Base-by-base conservation (phyloP, 345 rosid species). In the Dovyalis caffra region DNA sequence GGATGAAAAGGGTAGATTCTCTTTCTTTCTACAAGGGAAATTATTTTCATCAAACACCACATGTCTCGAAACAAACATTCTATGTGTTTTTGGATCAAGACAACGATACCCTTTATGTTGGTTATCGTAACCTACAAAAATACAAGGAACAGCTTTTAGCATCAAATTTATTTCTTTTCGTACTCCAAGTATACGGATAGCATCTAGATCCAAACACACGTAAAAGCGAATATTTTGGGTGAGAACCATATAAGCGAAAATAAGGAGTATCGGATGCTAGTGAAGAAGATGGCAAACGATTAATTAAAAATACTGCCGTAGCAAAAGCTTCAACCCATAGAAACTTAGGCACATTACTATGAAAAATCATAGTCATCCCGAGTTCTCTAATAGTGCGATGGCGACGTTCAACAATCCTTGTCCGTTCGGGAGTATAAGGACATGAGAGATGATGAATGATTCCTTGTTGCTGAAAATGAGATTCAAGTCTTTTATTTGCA, bases 361-460 rank as follows among this genome's bases (percentile, higher is more conserved):
- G 68, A 53, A 73, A 78, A 6, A 78, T 25, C 58, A 64, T 76
- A 8, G 58, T 28, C 71, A 77, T 70, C 3, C 76, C 80, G 28
- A 77, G 3, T 56, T 77, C 80, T n/a, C 66, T 5, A 23, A 71
- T 77, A 12, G 26, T 64, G 1, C 57, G 28, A 10, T 77, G 66
- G 0, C 67, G 2, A 0, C 49, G 1, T 47, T 71, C 72, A 71
- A 56, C 71, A 25, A 71, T 66, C 53, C 76, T 34, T 6, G 26
- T 65, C 18, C 53, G 71, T 8, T 77, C 28, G 0, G 25, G 61
- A 3, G 72, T 77, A 16, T 66, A 35, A 0, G 68, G 61, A 5
- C 26, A 71, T 1, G 67, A 65, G 0, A 71, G 9, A 4, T 66
- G 67, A 57, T 71, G 75, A 38, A 65, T 5, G 38, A 75, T 40